Base-by-base conservation (phyloP, 768 basidiomycete species). In the Agaricus subrufescens region DNA sequence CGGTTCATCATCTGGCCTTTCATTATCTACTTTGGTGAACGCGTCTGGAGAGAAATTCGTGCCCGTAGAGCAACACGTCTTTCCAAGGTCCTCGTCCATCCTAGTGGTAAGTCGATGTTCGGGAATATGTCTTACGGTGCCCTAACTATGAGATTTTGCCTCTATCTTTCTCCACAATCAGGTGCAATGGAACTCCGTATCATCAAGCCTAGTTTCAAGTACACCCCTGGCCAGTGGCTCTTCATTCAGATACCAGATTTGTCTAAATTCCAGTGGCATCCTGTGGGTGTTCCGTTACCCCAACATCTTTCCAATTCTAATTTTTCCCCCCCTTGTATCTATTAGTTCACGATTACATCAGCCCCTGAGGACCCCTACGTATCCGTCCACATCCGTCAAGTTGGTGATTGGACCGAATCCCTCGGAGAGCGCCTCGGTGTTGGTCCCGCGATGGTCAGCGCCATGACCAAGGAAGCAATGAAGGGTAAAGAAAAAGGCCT, bases 161-260 rank as follows among this genome's bases (percentile, higher is more conserved):
- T 26, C 25, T 6, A 1, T 27, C 27, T 29, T 26, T 42, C 56
- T 42, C 59, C 46, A 46, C 60, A 30, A 40, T 49, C 59, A 86
- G 88, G 89, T 61, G 91, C 91, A 19, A 94, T 98, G 91, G 93
- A 97, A 69, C 78, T 97, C 46, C 88, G 93, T 46, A 94, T 97
- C 66, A 70, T 87, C 67, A 97, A 97, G 73, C 89, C 91, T 6
- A 89, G 86, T 67, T 90, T 97, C 79, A 91, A 87, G 66, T 95
- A 97, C 72, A 87, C 86, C 48, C 81, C 91, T 31, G 93, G 93
- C 10, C 91, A 94, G 74, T 95, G 93, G 93, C 74, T 94, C 27
- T 95, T 92, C 75, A 73, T 94, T 61, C 88, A 93, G 64, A 83
- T 94, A 12, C 94, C 95, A 3, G 91, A 94, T 44, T 70, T 97